These are phyloP conservation scores for Colletotrichum lentis DNA, from an alignment of 2,329 filamentous ascomycete genomes.

Conservation along the genomic window DNA sequence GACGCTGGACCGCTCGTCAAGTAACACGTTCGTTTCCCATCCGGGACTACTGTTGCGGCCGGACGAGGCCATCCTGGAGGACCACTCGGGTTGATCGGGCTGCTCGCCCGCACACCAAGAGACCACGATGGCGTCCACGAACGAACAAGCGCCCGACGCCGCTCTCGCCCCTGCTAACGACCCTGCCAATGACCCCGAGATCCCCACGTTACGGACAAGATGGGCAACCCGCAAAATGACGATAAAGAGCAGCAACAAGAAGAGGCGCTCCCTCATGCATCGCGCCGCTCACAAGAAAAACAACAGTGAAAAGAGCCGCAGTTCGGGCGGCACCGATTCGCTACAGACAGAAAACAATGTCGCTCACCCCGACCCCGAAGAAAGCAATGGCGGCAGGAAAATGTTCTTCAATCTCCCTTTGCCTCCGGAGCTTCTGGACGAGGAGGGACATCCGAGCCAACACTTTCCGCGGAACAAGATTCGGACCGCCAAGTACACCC, in stretches of 20 bases:
- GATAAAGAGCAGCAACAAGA: slow-evolving; percentile 76
- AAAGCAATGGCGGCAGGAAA: slow-evolving; percentile 59
- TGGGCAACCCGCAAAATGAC: slow-evolving; percentile 95
- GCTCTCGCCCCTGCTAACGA: slow-evolving; percentile 12
- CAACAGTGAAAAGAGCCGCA: slow-evolving; percentile 74
- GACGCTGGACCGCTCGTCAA: slow-evolving; percentile 19
- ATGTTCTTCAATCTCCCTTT: slow-evolving; percentile 89
- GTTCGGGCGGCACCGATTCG: slow-evolving; percentile 49
- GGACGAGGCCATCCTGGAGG: slow-evolving; percentile 52
- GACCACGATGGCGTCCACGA: slow-evolving; percentile 42
- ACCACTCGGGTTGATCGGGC: slow-evolving; percentile 52
- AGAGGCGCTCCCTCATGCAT: slow-evolving; percentile 83
- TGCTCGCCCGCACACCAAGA: slow-evolving; percentile 40
- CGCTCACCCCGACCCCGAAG: slow-evolving; percentile 48
- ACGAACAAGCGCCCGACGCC: slow-evolving; percentile 28
- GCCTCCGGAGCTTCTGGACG: slow-evolving; percentile 77
- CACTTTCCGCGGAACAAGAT: slow-evolving; percentile 93
- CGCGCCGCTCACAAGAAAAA: slow-evolving; percentile 73
- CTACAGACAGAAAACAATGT: slow-evolving; percentile 39
- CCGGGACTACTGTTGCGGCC: slow-evolving; percentile 40
- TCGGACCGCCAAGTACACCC: slow-evolving; percentile 95
- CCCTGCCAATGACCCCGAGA: slow-evolving; percentile 36
- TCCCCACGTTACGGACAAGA: slow-evolving; percentile 76
- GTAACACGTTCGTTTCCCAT: slow-evolving; percentile 18
- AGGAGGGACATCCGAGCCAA: slow-evolving; percentile 76